A percentile compares a stretch with the other conserved stretches of the same genome.
Evolutionary conservation across 2,329 filamentous ascomycete genomes (phyloP).

Genomic region (Hymenoscyphus infarciens): DNA sequence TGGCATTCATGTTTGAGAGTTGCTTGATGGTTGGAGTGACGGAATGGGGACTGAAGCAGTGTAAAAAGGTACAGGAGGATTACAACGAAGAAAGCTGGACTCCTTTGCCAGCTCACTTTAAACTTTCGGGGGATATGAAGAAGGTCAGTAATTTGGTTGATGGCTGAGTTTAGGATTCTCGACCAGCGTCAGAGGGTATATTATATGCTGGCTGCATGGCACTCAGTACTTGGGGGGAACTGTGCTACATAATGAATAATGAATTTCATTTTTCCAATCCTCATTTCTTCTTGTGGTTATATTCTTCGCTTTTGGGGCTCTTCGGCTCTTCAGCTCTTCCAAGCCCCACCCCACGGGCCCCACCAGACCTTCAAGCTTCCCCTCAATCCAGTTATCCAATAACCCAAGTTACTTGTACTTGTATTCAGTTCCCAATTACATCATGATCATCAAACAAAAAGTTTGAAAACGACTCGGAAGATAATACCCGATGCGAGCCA

Average conservation of each 20-base stretch:
- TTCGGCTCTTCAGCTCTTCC: too few species aligned
- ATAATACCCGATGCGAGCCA: not conserved
- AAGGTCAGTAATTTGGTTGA: slow-evolving; percentile 29
- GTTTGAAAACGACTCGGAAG: not conserved
- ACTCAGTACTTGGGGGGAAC: not conserved
- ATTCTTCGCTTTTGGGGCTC: not conserved
- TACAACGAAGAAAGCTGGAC: slow-evolving; percentile 70
- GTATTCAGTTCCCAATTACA: not conserved
- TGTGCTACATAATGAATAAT: not conserved
- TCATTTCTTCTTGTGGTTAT: not conserved
- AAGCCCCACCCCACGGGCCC: not conserved
- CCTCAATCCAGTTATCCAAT: not conserved
- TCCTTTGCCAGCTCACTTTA: slow-evolving; percentile 48
- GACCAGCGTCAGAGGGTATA: not conserved
- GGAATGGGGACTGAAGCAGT: slow-evolving; percentile 67
- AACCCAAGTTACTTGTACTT: too few species aligned
- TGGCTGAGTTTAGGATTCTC: not conserved
- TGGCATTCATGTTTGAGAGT: slow-evolving; percentile 65
- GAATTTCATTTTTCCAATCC: not conserved
- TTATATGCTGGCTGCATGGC: not conserved
- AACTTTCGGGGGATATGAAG: slow-evolving; percentile 24
- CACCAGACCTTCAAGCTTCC: not conserved
- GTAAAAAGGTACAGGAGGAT: slow-evolving; percentile 63
- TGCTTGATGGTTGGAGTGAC: slow-evolving; percentile 68
- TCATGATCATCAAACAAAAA: not conserved